Percentiles rank a stretch among this genome's conserved stretches.
Conservation (phyloP, 257 asterid genomes). For the Vinca minor region DNA sequence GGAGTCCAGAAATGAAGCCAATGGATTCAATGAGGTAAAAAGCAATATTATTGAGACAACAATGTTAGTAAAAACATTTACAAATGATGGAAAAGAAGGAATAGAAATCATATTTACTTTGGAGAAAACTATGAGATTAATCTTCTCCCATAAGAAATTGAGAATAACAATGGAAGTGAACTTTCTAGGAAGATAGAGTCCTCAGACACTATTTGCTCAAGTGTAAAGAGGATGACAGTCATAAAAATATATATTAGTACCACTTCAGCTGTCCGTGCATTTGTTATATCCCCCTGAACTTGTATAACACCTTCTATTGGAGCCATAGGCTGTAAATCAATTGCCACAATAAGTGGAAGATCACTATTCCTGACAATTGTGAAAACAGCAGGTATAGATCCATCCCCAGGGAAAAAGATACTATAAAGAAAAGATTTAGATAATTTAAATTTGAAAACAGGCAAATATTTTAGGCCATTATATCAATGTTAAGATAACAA, state of each 20-base stretch:
- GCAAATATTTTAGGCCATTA: background rate
- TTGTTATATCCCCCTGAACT: slow-evolving; percentile 99
- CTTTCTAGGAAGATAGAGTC: background rate
- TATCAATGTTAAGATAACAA: background rate
- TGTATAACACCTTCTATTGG: slow-evolving; percentile 99
- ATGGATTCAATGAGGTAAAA: background rate
- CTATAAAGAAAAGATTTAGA: background rate
- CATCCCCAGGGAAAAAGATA: background rate
- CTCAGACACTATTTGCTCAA: slow-evolving; percentile 3
- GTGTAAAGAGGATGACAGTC: background rate
- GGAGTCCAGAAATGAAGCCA: background rate
- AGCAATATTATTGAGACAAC: background rate
- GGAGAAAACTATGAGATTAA: background rate
- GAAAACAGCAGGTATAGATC: background rate
- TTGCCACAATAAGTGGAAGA: slow-evolving; percentile 93
- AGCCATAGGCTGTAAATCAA: slow-evolving; percentile 99
- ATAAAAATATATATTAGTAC: slow-evolving; percentile 30
- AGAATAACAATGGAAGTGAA: background rate
- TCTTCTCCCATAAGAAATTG: background rate
- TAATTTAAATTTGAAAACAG: background rate
- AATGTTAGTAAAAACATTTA: background rate
- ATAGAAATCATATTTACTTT: background rate
- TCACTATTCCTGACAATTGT: slow-evolving; percentile 47
- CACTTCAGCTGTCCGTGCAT: slow-evolving; percentile 97
- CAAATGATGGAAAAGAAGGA: background rate